These are phyloP conservation scores for Polytrichum formosum DNA, from an alignment of 225 moss, liverwort and hornwort species.

Conservation along the genomic window DNA sequence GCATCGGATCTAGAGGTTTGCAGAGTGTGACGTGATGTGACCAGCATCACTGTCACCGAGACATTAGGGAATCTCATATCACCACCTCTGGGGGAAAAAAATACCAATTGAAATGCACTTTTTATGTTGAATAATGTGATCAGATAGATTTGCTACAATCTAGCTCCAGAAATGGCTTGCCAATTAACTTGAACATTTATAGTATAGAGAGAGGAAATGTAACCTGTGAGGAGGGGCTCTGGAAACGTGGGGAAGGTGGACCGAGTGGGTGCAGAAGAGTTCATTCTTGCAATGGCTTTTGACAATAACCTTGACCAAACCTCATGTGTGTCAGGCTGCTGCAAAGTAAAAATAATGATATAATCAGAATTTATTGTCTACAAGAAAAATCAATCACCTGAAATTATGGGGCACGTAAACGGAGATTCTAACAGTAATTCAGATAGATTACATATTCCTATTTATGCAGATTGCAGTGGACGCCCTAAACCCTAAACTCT, in stretches of 20 bases:
- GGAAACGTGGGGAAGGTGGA: constrained; percentile 18
- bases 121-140: no score
- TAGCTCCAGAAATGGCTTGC: neutral
- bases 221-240: constrained; percentile 32
- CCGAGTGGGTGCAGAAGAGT: constrained; percentile 11
- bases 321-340: constrained; percentile 28
- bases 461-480: no score
- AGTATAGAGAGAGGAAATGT: neutral
- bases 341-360: neutral
- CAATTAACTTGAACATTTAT: neutral
- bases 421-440: constrained; percentile 8
- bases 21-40: no score
- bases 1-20: neutral
- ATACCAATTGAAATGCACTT: no score
- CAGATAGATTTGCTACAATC: neutral
- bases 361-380: constrained; percentile 15
- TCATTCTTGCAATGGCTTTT: constrained; percentile 20
- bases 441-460: no score
- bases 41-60: no score
- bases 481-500: no score
- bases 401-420: neutral
- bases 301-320: constrained; percentile 33
- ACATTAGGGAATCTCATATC: no score
- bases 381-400: neutral
- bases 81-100: no score